Evolutionary conservation across 2,329 filamentous ascomycete species (phyloP), one percentile per base, ranked within the genome.

Genomic region (Penicillium polonicum): DNA sequence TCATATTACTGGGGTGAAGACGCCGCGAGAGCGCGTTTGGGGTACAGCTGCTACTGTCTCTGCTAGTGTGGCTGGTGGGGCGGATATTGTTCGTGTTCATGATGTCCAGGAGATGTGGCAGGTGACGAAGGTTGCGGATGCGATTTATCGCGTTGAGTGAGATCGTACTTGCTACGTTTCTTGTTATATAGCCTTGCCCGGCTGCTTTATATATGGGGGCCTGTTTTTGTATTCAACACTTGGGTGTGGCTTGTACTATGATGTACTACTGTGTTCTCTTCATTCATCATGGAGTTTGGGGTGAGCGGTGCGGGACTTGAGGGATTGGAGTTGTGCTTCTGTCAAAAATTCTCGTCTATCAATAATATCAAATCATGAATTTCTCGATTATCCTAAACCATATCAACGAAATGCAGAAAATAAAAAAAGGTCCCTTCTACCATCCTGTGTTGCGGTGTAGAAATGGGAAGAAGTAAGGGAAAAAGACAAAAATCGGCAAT

Each of bases 71-170:
- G 85, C 88, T 60, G 91, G 91, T 7, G 94, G 94, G 3, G 92
- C 92, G 25, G 92, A 97, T 78, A 86, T 99, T 58, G 88, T 97
- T 45, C 83, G 94, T 51, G 92, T 99, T 42, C 94, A 99, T 76
- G 93, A 97, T 78, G 89, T 92, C 15, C 76, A 80, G 55, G 90
- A 94, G 79, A 97, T 97, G 93, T 81, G 77, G 41, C 83, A 91
- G 75, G 92, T 96, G 33, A 86, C 86, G 1, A 88, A 84, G 71
- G 93, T 97, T 87, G 86, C 91, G 9, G 93, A 97, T 82, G 92
- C 92, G n/a, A 92, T 97, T 54, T 96, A 90, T 85, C 82, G 90
- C 65, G 67, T 65, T 43, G 55, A 67, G 29, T 61, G 33, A 60
- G 46, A 25, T 46, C 15, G 39, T 45, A 19, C 27, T 33, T 15